Evolutionary conservation across 148 eudicot genomes (phyloP).

Genomic region (Silene latifolia): DNA sequence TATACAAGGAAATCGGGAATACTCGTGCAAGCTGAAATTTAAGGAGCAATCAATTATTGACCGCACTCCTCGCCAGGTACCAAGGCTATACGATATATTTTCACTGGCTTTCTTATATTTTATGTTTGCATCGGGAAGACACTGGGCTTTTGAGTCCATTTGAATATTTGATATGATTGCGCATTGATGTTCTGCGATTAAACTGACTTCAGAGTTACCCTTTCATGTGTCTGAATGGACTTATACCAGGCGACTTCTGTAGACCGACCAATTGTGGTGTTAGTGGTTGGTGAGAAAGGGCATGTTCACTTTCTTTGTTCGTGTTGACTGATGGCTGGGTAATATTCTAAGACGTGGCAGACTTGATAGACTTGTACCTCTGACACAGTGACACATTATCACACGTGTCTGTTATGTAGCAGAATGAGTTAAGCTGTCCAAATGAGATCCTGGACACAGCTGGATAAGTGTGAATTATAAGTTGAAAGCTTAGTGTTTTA

Average conservation of each 20-base stretch:
- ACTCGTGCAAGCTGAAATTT: slow-evolving; percentile 76
- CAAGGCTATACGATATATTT: slow-evolving; percentile 3
- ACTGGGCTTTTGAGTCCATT: background rate
- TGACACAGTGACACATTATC: background rate
- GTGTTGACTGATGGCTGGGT: background rate
- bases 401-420: background rate
- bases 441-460: background rate
- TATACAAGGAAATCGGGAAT: slow-evolving; percentile 65
- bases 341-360: background rate
- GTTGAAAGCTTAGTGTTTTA: background rate
- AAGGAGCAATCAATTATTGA: slow-evolving; percentile 96
- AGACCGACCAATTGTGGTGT: background rate
- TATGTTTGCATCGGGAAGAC: background rate
- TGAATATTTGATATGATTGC: background rate
- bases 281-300: background rate
- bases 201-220: background rate
- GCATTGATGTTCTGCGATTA: background rate
- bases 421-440: background rate
- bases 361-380: background rate
- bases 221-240: background rate
- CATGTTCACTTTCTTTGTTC: background rate
- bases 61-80: slow-evolving; percentile 91
- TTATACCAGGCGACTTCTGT: background rate
- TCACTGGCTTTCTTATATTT: background rate
- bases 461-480: background rate